Evolutionary conservation across 306 rosid species (phyloP), one percentile per base, ranked within the genome.

Genomic region (Inga oerstediana): DNA sequence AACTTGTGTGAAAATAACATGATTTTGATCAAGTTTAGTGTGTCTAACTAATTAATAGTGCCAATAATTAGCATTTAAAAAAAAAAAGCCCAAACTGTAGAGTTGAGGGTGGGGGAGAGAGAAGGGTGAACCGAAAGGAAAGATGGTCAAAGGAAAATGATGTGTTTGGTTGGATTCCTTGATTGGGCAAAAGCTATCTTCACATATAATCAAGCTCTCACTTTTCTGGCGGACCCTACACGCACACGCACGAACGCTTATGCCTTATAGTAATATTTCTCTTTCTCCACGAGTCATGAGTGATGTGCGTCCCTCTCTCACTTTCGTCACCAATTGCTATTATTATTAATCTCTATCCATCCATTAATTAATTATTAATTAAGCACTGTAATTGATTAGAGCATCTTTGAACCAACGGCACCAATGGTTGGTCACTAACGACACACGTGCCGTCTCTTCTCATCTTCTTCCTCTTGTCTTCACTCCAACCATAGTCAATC

Each of bases 401-500:
- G 58, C 15, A 35, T 35, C 41, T 75, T 79, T 79, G 72, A 79
- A 79, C 80, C 34, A 61, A 73, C 39, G 30, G 65, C 74, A n/a
- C 45, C 70, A 37, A 48, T 11, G 61, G 67, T 22, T 77, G 73
- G 49, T 79, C 51, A n/a, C 32, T 78, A 58, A 35, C 70, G 72
- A 79, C 79, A 66, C 86, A 82, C 84, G 81, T 82, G 85, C 72
- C 20, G 27, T 13, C 77, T 56, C 59, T 68, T 4, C 71, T 32
- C 71, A 30, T 43, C 52, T 22, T 78, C 76, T 78, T 67, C 17
- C 3, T 68, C 62, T 74, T 58, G 37, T 35, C 48, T 39, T 19
- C 43, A 32, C n/a, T 7, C 1, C 51, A 46, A 32, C 2, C 34
- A 32, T 32, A 32, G 30, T 27, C 30, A 27, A 27, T 32, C 34